phyloP scores from a whole-genome alignment of 1,284 basidiomycete genomes.

The Pseudomicrostroma phylloplanum region DNA sequence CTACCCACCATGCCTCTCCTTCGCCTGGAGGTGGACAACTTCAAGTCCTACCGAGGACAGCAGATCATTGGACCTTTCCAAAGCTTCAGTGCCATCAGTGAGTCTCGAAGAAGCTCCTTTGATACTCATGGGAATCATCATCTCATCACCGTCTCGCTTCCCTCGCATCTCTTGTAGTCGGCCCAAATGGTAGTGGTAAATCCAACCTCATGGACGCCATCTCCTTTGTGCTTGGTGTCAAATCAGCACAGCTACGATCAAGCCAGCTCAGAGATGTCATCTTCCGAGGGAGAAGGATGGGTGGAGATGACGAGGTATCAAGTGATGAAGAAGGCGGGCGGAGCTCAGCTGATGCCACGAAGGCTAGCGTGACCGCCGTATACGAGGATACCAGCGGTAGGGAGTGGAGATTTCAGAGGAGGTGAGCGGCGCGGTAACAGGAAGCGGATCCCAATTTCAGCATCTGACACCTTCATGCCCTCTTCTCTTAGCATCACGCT shows the following conservation, averaged over 20 bases:
- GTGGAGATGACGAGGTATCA: conserved; percentile 41
- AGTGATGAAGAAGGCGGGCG: conserved; percentile 28
- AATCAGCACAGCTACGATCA: conserved; percentile 83
- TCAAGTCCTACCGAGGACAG: conserved; percentile 66
- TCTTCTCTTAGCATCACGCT: conserved; percentile 66
- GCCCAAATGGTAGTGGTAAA: conserved; percentile 98
- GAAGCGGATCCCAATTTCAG: too few species aligned
- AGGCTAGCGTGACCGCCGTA: conserved; percentile 89
- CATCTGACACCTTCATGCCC: neutral
- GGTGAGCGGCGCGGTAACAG: conserved; percentile 58
- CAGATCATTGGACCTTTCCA: conserved; percentile 84
- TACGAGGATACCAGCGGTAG: conserved; percentile 70
- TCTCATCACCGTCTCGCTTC: conserved; percentile 3
- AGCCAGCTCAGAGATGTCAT: conserved; percentile 91
- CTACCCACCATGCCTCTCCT: conserved; percentile 39
- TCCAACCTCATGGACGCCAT: conserved; percentile 99
- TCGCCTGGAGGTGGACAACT: conserved; percentile 48
- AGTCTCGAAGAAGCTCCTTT: conserved; percentile 59
- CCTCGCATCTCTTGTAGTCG: conserved; percentile 49
- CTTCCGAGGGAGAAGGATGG: conserved; percentile 76
- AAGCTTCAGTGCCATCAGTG: conserved; percentile 69
- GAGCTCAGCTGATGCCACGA: conserved; percentile 65
- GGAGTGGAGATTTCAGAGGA: conserved; percentile 83
- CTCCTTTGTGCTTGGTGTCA: conserved; percentile 94
- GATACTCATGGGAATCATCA: neutral